Base-by-base conservation (phyloP, 2,329 filamentous ascomycete species). In the Aspergillus eucalypticola region DNA sequence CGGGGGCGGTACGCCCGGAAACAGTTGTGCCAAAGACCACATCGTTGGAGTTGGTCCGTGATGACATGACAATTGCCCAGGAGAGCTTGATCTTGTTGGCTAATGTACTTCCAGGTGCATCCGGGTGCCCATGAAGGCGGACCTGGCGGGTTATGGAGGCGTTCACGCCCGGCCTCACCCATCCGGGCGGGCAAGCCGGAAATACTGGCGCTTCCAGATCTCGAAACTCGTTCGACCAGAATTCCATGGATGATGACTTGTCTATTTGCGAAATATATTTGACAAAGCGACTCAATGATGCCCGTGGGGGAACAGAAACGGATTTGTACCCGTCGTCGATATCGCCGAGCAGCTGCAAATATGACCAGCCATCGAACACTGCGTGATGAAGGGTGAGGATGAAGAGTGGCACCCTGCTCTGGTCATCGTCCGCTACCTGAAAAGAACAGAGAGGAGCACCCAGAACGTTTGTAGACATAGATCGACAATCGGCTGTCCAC, bases 311-410 rank as follows among this genome's bases (percentile, higher is more conserved):
- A 25, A 25, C 25, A 25, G 25, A 25, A 25, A 25, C 25, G 25
- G 25, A 25, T 25, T 25, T 25, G 25, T 25, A 25, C 2, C 25
- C 25, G 25, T 25, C 25, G 10, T 60, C 49, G 8, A 61, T 29
- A 32, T 61, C 60, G 25, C 60, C 46, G 15, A 66, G 53, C n/a
- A 68, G 48, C 49, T 61, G 50, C 41, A 59, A 38, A 54, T 66
- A 60, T 25, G 58, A 65, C 66, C 66, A 70, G 6, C 75, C 78
- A 64, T 80, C 78, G 60, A 79, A 80, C 2, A 79, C 64, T 5
- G 75, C 75, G 56, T 79, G 78, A 60, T 80, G 78, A 60, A 75
- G 71, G 0, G 75, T 78, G 56, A 75, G 74, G 6, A 77, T 64
- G 17, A 80, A 70, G 50, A 74, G 46, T 21, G 46, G n/a, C 8